Conservation (phyloP, 352 stramenopile species). For the Phytophthora pisi region DNA sequence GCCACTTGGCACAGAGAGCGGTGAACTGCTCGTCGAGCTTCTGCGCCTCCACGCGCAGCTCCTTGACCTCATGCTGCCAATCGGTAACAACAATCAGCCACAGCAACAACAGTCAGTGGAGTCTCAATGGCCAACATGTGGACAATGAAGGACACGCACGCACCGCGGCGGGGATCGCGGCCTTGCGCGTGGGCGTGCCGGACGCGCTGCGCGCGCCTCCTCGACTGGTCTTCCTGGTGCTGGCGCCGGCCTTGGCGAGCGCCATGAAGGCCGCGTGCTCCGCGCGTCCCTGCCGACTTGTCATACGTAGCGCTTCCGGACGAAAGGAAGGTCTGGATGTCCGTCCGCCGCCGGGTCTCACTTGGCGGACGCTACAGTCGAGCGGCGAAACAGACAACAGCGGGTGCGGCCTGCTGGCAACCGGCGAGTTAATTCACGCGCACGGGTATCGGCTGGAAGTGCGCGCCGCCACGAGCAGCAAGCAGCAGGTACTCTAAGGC, state of each 20-base stretch:
- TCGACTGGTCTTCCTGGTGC: constrained; percentile 6
- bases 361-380: constrained; percentile 10
- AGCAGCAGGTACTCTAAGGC: background rate
- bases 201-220: constrained; percentile 9
- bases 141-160: background rate
- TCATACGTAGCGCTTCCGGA: constrained; percentile 1
- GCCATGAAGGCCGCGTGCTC: constrained; percentile 20
- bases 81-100: background rate
- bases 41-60: constrained; percentile 46
- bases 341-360: background rate
- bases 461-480: background rate
- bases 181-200: constrained; percentile 24
- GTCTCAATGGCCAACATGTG: background rate
- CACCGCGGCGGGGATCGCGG: constrained; percentile 35
- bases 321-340: too few relatives aligned
- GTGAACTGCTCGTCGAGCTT: constrained; percentile 42
- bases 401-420: background rate
- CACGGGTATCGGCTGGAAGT: background rate
- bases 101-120: constrained; percentile 5
- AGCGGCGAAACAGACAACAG: background rate
- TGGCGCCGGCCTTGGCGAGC: constrained; percentile 6
- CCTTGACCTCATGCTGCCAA: constrained; percentile 56
- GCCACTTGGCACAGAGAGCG: constrained; percentile 51
- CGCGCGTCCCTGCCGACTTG: constrained; percentile 13
- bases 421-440: constrained; percentile 4